phyloP scores from a whole-genome alignment of 768 basidiomycete genomes.

The Boletus vermiculosoides region DNA sequence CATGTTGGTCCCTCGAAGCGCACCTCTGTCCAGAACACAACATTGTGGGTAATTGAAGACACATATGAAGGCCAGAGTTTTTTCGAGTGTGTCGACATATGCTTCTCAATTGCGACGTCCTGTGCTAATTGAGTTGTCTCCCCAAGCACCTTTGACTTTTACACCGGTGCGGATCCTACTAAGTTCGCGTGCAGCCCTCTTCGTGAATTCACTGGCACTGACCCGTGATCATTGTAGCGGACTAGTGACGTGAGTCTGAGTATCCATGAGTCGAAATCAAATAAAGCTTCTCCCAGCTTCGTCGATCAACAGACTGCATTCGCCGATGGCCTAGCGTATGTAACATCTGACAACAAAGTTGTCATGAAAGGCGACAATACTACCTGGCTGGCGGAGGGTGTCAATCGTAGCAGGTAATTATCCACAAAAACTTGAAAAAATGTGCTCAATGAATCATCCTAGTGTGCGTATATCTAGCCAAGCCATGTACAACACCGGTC shows the following conservation, averaged over 20 bases:
- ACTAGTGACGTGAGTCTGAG: conserved; percentile 58
- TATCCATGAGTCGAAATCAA: neutral
- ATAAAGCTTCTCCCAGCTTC: conserved; percentile 46
- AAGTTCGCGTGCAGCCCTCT: conserved; percentile 35
- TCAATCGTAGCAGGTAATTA: conserved; percentile 58
- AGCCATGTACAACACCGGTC: conserved; percentile 65
- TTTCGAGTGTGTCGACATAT: conserved; percentile 56
- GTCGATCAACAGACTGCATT: conserved; percentile 56
- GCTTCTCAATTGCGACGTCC: neutral
- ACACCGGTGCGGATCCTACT: conserved; percentile 61
- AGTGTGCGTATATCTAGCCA: conserved; percentile 78
- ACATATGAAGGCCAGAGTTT: conserved; percentile 64
- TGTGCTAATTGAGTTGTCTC: conserved; percentile 4
- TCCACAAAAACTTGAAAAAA: neutral
- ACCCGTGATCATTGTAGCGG: conserved; percentile 46
- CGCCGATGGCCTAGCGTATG: conserved; percentile 51
- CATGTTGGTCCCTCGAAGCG: conserved; percentile 15
- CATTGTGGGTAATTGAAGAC: conserved; percentile 68
- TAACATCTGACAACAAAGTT: conserved; percentile 55
- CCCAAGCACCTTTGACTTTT: conserved; percentile 59
- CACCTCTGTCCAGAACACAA: conserved; percentile 29
- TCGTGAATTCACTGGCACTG: conserved; percentile 13
- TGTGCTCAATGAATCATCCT: neutral
- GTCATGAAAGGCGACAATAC: conserved; percentile 79
- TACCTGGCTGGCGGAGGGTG: conserved; percentile 50